Evolutionary conservation across 2,329 filamentous ascomycete genomes (phyloP).

Genomic region (Pseudocercospora pini-densiflorae): DNA sequence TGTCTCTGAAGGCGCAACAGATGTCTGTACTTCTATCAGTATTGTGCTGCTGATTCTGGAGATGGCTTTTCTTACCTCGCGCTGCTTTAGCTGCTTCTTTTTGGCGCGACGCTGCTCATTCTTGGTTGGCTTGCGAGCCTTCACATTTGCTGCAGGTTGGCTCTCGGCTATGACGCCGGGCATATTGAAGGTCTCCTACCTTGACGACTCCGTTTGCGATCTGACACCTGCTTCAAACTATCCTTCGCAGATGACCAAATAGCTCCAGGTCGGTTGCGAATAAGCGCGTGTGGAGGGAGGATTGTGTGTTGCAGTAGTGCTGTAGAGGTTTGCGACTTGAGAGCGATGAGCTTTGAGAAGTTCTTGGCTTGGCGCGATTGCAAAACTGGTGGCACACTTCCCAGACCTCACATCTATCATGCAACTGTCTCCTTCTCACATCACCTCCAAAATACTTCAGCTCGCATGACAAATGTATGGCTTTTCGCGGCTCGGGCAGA

Average conservation of each 20-base stretch:
- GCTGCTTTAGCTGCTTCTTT: constrained; percentile 86
- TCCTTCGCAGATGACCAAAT: no score
- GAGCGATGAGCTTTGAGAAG: background rate
- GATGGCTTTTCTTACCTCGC: constrained; percentile 45
- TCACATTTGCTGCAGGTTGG: constrained; percentile 30
- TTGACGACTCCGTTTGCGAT: constrained; percentile 12
- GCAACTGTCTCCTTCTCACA: no score
- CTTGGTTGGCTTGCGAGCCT: constrained; percentile 75
- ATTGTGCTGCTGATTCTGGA: constrained; percentile 19
- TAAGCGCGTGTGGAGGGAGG: background rate
- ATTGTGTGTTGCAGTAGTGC: background rate
- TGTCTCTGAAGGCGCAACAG: constrained; percentile 37
- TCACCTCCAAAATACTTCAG: no score
- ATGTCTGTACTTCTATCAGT: constrained; percentile 13
- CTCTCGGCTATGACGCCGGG: constrained; percentile 40
- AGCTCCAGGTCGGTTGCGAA: no score
- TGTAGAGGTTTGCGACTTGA: background rate
- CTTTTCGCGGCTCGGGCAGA: no score
- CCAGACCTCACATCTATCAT: background rate
- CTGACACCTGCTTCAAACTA: background rate
- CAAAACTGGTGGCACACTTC: background rate
- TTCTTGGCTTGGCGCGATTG: background rate
- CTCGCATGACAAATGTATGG: no score
- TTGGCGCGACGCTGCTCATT: constrained; percentile 91
- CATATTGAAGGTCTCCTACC: constrained; percentile 37